Percentiles rank a stretch among this genome's conserved stretches.
These are phyloP conservation scores for Scheffersomyces illinoinensis DNA, from an alignment of 1,139 yeast genomes.

Conservation along the genomic window DNA sequence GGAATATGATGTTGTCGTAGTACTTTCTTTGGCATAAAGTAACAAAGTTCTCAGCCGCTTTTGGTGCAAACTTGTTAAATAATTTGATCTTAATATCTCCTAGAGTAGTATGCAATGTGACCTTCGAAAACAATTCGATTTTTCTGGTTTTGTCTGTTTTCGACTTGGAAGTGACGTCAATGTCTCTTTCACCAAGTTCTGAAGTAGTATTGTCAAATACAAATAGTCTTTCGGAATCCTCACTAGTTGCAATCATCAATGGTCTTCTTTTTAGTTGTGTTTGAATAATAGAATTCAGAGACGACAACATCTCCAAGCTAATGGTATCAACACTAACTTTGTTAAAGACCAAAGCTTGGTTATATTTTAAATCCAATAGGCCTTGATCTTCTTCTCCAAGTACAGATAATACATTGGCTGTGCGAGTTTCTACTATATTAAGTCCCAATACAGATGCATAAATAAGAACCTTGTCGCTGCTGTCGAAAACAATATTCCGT, in stretches of 20 bases:
- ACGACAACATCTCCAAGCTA: constrained; percentile 35
- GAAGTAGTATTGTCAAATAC: constrained; percentile 25
- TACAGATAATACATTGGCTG: constrained; percentile 23
- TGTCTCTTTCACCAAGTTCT: constrained; percentile 14
- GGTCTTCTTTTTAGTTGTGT: constrained; percentile 33
- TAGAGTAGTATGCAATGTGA: constrained; percentile 41
- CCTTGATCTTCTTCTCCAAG: constrained; percentile 33
- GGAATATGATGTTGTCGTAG: constrained; percentile 45
- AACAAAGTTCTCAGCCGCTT: constrained; percentile 46
- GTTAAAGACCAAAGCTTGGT: constrained; percentile 13
- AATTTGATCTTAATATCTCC: constrained; percentile 46
- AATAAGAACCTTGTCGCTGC: constrained; percentile 30
- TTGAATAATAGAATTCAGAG: constrained; percentile 36
- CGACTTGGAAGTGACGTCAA: constrained; percentile 11
- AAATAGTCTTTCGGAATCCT: constrained; percentile 28
- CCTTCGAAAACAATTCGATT: constrained; percentile 9
- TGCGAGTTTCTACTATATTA: constrained; percentile 29
- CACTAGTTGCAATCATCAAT: constrained; percentile 33
- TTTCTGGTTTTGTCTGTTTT: constrained; percentile 3
- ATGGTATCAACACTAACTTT: constrained; percentile 14
- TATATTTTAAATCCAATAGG: constrained; percentile 21
- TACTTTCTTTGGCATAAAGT: constrained; percentile 35
- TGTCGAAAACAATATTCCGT: constrained; percentile 30
- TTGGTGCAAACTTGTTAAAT: constrained; percentile 38
- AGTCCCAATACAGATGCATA: constrained; percentile 37